Base-by-base conservation (phyloP, 495 filamentous ascomycete genomes). In the Neurospora sp. region DNA sequence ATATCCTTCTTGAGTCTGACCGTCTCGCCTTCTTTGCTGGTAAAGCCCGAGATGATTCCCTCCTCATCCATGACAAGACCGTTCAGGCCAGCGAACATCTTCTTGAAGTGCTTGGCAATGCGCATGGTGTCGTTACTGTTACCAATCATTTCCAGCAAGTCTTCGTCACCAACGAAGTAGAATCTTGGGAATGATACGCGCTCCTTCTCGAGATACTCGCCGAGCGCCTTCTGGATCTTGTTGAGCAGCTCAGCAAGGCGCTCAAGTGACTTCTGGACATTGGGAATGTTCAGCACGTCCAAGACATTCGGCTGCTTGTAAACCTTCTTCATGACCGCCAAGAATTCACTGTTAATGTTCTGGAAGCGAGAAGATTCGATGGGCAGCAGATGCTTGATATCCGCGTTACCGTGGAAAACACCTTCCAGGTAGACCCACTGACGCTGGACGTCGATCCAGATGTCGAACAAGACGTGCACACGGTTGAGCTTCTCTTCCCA, bases 361-460 rank as follows among this genome's bases (percentile, higher is more conserved):
- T 97, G 93, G 82, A 99, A 99, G 70, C 96, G 90, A 14, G 93
- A 93, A 0, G 96, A 98, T 78, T 99, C 96, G 76, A 97, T 91
- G 6, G 96, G 96, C 40, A 99, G 89, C 66, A 99, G 86, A 82
- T 98, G 96, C 82, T 97, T 99, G 85, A 99, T 99, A 79, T 99
- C 96, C 11, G 93, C 94, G 82, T 98, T 99, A 71, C 96, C 96
- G 6, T 94, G 96, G 80, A 99, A 99, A 48, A 99, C 96, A 72
- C 96, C 96, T 83, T 99, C 96, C 31, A 99, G 88, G 78, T 99
- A 99, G 5, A 98, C 95, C 96, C 96, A 99, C 85, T 99, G 96
- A 73, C 96, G 90, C 82, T 99, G 96, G 37, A 99, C 96, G 83
- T 99, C 96, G 75, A 99, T 98, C 96, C 96, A 99, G 39, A 98